Evolutionary conservation across 2,329 filamentous ascomycete species (phyloP).

Genomic region (Botrytis pseudocinerea): DNA sequence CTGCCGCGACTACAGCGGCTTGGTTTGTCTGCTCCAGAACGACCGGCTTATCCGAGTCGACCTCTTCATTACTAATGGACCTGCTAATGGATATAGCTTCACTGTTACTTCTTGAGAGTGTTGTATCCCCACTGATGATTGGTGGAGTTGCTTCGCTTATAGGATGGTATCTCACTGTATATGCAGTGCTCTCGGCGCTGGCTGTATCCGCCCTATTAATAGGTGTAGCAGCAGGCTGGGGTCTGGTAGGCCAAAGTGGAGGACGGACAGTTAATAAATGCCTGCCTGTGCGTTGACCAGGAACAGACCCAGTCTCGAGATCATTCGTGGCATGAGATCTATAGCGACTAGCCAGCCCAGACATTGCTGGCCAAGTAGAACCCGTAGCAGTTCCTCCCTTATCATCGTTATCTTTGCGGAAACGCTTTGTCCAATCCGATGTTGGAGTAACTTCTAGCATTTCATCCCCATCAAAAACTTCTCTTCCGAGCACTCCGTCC

Average conservation of each 20-base stretch:
- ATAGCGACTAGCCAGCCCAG: constrained; percentile 36
- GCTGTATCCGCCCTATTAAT: constrained; percentile 62
- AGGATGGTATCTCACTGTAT: constrained; percentile 62
- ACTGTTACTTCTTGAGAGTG: constrained; percentile 32
- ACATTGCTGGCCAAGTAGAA: constrained; percentile 49
- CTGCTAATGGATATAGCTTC: constrained; percentile 30
- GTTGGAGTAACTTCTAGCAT: constrained; percentile 66
- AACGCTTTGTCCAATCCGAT: constrained; percentile 48
- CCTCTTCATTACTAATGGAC: constrained; percentile 15
- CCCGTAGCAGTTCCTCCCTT: constrained; percentile 31
- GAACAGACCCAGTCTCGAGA: constrained; percentile 29
- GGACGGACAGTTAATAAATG: constrained; percentile 31
- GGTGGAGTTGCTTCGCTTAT: constrained; percentile 46
- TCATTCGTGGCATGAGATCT: constrained; percentile 31
- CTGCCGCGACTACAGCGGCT: constrained; percentile 8
- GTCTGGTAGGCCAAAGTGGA: constrained; percentile 54
- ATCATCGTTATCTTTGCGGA: constrained; percentile 29
- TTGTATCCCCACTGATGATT: constrained; percentile 19
- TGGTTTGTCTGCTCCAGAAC: constrained; percentile 34
- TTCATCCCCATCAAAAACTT: constrained; percentile 72
- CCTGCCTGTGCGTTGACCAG: constrained; percentile 22
- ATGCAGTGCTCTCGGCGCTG: constrained; percentile 64
- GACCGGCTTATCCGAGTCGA: constrained; percentile 28
- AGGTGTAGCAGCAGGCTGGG: constrained; percentile 55
- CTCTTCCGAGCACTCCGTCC: constrained; percentile 63